phyloP scores from a whole-genome alignment of 108 stramenopile genomes.

The Cylindrotheca closterium region DNA sequence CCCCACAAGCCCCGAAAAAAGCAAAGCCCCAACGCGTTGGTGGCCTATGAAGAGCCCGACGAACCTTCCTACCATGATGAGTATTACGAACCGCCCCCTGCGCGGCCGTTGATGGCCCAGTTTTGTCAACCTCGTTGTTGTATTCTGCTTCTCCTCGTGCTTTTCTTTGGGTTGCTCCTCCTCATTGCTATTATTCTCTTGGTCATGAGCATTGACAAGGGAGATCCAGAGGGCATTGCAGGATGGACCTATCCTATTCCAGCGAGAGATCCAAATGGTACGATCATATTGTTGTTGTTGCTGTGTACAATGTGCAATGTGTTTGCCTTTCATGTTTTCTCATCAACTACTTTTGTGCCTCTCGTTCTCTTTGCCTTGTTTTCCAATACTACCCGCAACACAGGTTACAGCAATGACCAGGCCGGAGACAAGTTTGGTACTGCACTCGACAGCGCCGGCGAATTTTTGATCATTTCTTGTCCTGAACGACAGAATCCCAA shows the following conservation, averaged over 20 bases:
- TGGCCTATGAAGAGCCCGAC: not conserved
- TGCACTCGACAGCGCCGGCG: not conserved
- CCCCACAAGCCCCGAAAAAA: not conserved
- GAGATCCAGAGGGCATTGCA: not conserved
- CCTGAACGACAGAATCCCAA: not conserved
- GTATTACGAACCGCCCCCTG: not conserved
- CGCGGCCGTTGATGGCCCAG: not conserved
- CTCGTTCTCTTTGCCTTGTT: no score
- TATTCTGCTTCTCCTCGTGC: not conserved
- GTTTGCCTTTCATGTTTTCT: no score
- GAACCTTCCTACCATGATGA: not conserved
- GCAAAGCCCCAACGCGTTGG: not conserved
- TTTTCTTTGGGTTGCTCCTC: not conserved
- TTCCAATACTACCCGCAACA: no score
- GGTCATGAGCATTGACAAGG: not conserved
- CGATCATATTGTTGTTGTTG: no score
- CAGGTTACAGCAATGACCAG: not conserved
- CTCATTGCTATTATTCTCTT: not conserved
- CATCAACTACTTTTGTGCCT: no score
- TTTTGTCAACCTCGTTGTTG: not conserved
- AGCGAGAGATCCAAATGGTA: not conserved
- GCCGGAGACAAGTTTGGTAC: not conserved
- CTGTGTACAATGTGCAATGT: no score
- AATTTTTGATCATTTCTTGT: not conserved
- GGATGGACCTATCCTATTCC: not conserved